Evolutionary conservation across 306 rosid species (phyloP).

Genomic region (Medicago arabica): DNA sequence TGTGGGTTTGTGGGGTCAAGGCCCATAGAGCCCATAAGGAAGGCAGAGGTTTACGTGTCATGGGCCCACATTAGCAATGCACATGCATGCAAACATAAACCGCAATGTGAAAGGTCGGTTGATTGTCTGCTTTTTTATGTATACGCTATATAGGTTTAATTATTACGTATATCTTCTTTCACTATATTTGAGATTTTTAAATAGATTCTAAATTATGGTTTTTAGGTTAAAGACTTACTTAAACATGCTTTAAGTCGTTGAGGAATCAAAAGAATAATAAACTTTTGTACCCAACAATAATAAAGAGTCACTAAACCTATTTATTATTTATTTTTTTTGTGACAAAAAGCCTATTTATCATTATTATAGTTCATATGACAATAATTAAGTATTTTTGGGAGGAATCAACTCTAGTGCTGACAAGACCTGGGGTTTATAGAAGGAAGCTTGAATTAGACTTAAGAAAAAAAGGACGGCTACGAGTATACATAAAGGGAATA

Average conservation of each 20-base stretch:
- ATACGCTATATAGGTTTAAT: conserved; percentile 1
- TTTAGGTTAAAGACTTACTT: too few relatives aligned
- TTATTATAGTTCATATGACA: background rate
- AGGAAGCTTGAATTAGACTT: conserved; percentile 32
- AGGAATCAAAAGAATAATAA: too few relatives aligned
- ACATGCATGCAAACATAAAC: conserved; percentile 41
- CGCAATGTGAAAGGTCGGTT: conserved; percentile 47
- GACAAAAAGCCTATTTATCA: too few relatives aligned
- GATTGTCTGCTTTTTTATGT: conserved; percentile 3
- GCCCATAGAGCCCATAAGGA: background rate
- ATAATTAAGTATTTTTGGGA: conserved; percentile 14
- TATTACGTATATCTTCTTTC: background rate
- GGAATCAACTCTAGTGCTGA: conserved; percentile 23
- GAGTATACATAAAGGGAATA: conserved; percentile 18
- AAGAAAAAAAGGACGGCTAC: conserved; percentile 45
- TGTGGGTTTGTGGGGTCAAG: background rate
- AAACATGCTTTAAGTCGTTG: too few relatives aligned
- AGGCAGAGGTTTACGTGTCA: background rate
- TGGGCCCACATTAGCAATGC: conserved; percentile 38
- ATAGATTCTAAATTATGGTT: background rate
- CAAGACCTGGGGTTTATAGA: conserved; percentile 16
- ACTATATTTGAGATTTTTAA: background rate
- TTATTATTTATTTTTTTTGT: too few relatives aligned
- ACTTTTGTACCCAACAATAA: too few relatives aligned
- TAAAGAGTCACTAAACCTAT: too few relatives aligned